Evolutionary conservation across 2,329 filamentous ascomycete species (phyloP), one percentile per base, ranked within the genome.

Genomic region (Pleoardoris graminearum): DNA sequence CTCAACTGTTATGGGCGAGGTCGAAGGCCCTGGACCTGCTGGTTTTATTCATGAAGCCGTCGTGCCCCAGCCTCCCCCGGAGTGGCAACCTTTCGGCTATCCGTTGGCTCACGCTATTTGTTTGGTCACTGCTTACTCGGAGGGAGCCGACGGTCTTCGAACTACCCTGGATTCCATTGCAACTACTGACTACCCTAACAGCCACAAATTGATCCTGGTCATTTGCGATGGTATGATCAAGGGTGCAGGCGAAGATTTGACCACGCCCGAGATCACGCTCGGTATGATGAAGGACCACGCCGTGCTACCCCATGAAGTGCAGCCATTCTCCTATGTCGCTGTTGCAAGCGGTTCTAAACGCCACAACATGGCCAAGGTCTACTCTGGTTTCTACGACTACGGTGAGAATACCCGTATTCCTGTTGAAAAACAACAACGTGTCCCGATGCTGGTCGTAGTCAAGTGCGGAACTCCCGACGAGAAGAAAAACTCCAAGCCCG

Each of bases 281-380:
- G 81, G 85, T 66, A 99, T 99, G 94, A 90, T 99, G 86, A 94
- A 89, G 70, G 94, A 99, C 64, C 87, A 91, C 67, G 87, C 90
- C 2, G 82, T 91, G 7, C 82, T 85, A 5, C 87, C 86, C 0
- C 85, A 95, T 23, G 87, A 97, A 53, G 94, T 97, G 1, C 82
- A 91, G 66, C 83, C 91, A 0, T 97, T 91, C 75, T 97, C 93
- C 0, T 99, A 99, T 62, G 94, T 99, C 46, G 95, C 94, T 11
- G 93, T 99, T 29, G 91, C 94, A 35, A 94, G 89, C 70, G 94
- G 94, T 53, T 89, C 92, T 43, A 99, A 99, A 80, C 87, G 94
- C 65, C 95, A 99, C 84, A 99, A 97, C 77, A 99, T 97, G 94
- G 93, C 94, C 65, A 97, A 97, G 80, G 86, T 97, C 52, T 97